Percentiles rank a stretch among this genome's conserved stretches.
Evolutionary conservation across 2,329 filamentous ascomycete species (phyloP).

Genomic region (Exophiala viscosa): DNA sequence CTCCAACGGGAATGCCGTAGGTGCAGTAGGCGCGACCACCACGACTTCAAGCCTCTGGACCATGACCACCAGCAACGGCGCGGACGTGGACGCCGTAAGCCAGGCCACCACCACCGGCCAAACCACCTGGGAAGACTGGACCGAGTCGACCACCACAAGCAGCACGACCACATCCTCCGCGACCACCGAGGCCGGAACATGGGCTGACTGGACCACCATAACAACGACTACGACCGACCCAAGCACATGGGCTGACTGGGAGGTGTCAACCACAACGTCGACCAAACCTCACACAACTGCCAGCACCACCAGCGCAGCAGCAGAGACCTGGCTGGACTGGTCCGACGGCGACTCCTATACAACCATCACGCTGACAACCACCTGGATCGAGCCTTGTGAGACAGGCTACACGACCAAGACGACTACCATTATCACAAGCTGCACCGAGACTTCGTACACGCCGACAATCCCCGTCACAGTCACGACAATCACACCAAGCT

Average conservation of each 20-base stretch:
- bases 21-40: not conserved
- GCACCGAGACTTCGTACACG: conserved; percentile 12
- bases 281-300: not conserved
- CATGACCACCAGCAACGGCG: not conserved
- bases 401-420: conserved; percentile 15
- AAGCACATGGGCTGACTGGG: conserved; percentile 2
- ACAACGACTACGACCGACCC: not conserved
- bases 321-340: conserved; percentile 8
- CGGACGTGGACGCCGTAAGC: not conserved
- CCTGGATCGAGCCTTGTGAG: conserved; percentile 11
- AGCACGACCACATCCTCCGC: not conserved
- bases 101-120: not conserved
- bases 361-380: conserved; percentile 9
- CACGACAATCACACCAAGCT: conserved; percentile 9
- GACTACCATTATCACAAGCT: conserved; percentile 12
- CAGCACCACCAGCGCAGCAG: not conserved
- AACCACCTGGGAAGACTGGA: conserved; percentile 1
- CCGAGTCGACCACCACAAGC: not conserved
- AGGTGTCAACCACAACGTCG: conserved; percentile 1
- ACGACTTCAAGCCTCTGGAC: not conserved
- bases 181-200: not conserved
- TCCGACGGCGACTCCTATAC: not conserved
- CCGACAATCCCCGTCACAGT: conserved; percentile 12
- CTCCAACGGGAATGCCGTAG: not conserved
- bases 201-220: not conserved